A percentile compares a stretch with the other conserved stretches of the same genome.
phyloP scores from a whole-genome alignment of 2,329 filamentous ascomycete genomes.

The Pseudocercospora ulei region DNA sequence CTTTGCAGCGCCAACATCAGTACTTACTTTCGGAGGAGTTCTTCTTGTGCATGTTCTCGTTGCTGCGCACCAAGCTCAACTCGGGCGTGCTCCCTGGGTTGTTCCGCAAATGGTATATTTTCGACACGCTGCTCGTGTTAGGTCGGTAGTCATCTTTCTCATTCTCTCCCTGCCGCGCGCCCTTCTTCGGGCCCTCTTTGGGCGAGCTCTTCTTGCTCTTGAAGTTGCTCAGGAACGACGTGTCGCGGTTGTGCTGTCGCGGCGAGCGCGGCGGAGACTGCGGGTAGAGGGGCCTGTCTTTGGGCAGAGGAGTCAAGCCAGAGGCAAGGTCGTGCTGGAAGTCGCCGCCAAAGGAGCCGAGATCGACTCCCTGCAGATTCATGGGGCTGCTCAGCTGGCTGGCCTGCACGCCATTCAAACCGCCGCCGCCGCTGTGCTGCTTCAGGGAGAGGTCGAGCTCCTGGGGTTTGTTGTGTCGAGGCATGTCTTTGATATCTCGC shows the following conservation, averaged over 20 bases:
- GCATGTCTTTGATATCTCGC: conserved; percentile 23
- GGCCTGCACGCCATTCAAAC: conserved; percentile 16
- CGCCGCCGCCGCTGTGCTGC: conserved; percentile 20
- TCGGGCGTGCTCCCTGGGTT: conserved; percentile 44
- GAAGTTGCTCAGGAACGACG: conserved; percentile 28
- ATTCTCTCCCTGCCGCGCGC: conserved; percentile 23
- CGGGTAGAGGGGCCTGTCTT: conserved; percentile 22
- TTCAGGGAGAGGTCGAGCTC: conserved; percentile 30
- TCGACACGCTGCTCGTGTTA: conserved; percentile 30
- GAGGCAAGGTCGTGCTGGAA: conserved; percentile 26
- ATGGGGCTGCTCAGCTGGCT: conserved; percentile 32
- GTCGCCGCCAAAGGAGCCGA: conserved; percentile 34
- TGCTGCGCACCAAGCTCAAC: conserved; percentile 34
- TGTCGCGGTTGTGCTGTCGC: conserved; percentile 24
- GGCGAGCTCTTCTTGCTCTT: conserved; percentile 22
- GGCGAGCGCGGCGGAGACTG: conserved; percentile 30
- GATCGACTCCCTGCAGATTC: conserved; percentile 33
- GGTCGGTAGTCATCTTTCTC: conserved; percentile 29
- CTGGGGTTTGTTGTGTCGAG: conserved; percentile 28
- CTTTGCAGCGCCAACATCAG: not conserved
- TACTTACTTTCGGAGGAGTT: conserved; percentile 28
- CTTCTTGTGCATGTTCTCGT: conserved; percentile 26
- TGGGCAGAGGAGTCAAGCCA: conserved; percentile 21
- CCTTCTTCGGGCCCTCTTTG: conserved; percentile 19
- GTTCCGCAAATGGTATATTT: conserved; percentile 38